Percentiles rank a stretch among this genome's conserved stretches.
Conservation (phyloP, 805 yeast species). For the Ogataea allantospora region DNA sequence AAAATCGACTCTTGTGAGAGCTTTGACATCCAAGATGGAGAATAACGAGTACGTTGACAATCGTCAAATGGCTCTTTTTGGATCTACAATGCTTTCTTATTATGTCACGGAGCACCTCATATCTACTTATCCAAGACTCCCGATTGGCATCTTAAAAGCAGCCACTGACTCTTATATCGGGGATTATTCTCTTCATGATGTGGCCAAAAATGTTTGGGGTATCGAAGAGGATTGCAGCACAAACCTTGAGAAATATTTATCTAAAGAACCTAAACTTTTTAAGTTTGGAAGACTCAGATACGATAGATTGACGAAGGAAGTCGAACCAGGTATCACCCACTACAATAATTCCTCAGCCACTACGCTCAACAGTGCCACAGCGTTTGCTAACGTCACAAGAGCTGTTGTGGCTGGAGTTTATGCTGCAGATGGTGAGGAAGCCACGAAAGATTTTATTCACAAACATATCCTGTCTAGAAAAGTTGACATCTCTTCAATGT, state of each 20-base stretch:
- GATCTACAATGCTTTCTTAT: conserved; percentile 71
- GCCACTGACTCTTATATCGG: conserved; percentile 78
- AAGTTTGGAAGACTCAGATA: conserved; percentile 70
- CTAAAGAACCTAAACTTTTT: conserved; percentile 65
- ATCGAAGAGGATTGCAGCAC: conserved; percentile 70
- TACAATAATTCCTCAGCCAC: conserved; percentile 34
- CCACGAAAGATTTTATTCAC: conserved; percentile 65
- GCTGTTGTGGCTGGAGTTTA: conserved; percentile 81
- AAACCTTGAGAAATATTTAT: conserved; percentile 61
- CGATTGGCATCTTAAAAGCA: conserved; percentile 70
- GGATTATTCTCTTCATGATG: conserved; percentile 55
- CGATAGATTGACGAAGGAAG: conserved; percentile 40
- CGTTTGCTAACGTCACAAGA: conserved; percentile 71
- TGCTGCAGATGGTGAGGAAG: conserved; percentile 65
- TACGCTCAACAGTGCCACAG: conserved; percentile 31
- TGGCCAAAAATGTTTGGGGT: conserved; percentile 81
- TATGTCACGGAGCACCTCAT: conserved; percentile 73
- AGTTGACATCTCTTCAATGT: conserved; percentile 68
- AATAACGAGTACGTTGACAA: conserved; percentile 61
- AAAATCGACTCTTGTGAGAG: conserved; percentile 71
- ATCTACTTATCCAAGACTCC: conserved; percentile 84
- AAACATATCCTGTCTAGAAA: conserved; percentile 81
- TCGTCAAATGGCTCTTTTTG: conserved; percentile 76
- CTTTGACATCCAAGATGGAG: conserved; percentile 56
- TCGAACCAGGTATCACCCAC: conserved; percentile 48